phyloP scores from a whole-genome alignment of 2,329 filamentous ascomycete genomes.

The Paramyrothecium roridum region DNA sequence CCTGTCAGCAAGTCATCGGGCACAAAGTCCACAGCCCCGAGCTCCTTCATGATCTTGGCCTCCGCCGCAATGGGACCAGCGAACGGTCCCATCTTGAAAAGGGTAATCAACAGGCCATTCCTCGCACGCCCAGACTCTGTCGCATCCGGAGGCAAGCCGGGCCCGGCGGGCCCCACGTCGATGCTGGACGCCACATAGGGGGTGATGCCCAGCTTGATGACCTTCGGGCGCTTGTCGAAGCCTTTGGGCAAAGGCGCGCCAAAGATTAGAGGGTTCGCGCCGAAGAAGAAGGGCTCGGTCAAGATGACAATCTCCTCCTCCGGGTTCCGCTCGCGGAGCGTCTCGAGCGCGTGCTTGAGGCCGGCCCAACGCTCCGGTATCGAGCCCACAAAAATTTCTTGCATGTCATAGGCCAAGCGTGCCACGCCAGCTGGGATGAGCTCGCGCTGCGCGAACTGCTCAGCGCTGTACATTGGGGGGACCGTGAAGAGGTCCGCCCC shows the following conservation, averaged over 20 bases:
- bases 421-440: slow-evolving; percentile 15
- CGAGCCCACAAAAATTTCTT: slow-evolving; percentile 13
- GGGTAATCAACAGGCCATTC: slow-evolving; percentile 24
- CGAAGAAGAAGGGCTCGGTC: slow-evolving; percentile 36
- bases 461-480: slow-evolving; percentile 5
- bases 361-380: slow-evolving; percentile 25
- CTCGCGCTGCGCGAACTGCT: slow-evolving; percentile 13
- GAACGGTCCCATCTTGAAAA: slow-evolving; percentile 18
- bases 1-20: slow-evolving; percentile 18
- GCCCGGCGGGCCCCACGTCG: slow-evolving; percentile 34
- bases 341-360: slow-evolving; percentile 30
- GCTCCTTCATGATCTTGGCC: slow-evolving; percentile 18
- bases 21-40: slow-evolving; percentile 21
- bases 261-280: slow-evolving; percentile 30
- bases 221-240: slow-evolving; percentile 28
- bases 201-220: slow-evolving; percentile 35
- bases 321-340: slow-evolving; percentile 25
- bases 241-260: slow-evolving; percentile 34
- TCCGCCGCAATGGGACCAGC: slow-evolving; percentile 15
- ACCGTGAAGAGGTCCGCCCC: slow-evolving; percentile 31
- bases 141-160: slow-evolving; percentile 33
- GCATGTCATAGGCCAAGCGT: slow-evolving; percentile 27
- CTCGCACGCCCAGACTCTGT: slow-evolving; percentile 29
- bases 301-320: slow-evolving; percentile 37
- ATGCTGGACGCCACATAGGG: slow-evolving; percentile 32